Percentiles rank a stretch among this genome's conserved stretches.
These are phyloP conservation scores for Penicillium sclerotiorum DNA, from an alignment of 2,329 filamentous ascomycete genomes.

Conservation along the genomic window DNA sequence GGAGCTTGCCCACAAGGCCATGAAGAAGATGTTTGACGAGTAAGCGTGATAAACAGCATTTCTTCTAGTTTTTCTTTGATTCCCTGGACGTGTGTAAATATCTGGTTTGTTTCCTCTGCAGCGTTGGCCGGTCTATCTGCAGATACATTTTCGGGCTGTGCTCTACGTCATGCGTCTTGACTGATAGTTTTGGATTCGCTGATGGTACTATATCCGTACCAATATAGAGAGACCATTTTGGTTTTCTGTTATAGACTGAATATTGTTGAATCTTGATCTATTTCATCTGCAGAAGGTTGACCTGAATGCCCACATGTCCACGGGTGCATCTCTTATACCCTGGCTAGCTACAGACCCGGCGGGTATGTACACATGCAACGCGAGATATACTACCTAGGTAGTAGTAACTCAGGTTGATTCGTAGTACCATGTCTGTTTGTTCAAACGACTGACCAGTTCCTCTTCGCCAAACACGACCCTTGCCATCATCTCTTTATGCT, in stretches of 20 bases:
- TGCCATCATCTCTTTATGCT: not conserved
- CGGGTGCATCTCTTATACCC: no score
- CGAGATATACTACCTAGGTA: no score
- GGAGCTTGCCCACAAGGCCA: slow-evolving; percentile 54
- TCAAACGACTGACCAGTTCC: not conserved
- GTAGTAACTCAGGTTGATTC: no score
- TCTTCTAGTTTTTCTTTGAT: not conserved
- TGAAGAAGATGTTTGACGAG: slow-evolving; percentile 49
- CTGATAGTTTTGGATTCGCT: not conserved
- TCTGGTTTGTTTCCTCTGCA: not conserved
- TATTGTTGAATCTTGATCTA: not conserved
- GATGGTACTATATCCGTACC: not conserved
- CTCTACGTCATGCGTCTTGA: not conserved
- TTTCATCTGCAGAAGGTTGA: no score
- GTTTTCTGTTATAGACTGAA: not conserved
- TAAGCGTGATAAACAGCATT: slow-evolving; percentile 8
- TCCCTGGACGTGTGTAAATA: not conserved
- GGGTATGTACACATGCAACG: no score
- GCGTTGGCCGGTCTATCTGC: not conserved
- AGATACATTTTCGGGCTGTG: not conserved
- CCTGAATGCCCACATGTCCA: no score
- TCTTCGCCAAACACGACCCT: slow-evolving; percentile 3
- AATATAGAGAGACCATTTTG: not conserved
- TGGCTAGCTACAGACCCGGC: no score
- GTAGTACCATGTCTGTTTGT: slow-evolving; percentile 19